Conservation (phyloP, 768 basidiomycete genomes). For the Galerina marginata region DNA sequence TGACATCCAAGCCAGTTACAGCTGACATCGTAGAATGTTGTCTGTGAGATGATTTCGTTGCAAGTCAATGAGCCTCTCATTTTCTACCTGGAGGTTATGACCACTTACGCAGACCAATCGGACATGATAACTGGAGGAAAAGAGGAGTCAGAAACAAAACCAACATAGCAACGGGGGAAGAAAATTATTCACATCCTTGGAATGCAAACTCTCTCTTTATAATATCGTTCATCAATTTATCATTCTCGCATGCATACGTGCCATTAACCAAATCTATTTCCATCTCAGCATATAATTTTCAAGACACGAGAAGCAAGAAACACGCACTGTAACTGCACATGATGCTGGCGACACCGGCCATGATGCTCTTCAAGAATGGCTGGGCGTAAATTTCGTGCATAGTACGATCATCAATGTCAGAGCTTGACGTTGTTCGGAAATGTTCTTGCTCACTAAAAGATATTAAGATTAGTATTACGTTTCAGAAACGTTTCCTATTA, state of each 20-base stretch:
- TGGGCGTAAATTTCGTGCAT: constrained; percentile 77
- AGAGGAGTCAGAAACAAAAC: not conserved
- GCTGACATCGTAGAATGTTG: constrained; percentile 60
- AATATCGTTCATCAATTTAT: constrained; percentile 73
- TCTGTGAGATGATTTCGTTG: not conserved
- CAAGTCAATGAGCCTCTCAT: too few relatives aligned
- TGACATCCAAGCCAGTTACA: constrained; percentile 67
- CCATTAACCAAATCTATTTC: constrained; percentile 65
- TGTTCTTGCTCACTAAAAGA: constrained; percentile 69
- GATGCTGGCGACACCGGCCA: constrained; percentile 73
- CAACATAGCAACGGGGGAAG: not conserved
- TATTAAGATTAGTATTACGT: not conserved
- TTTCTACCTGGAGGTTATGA: not conserved
- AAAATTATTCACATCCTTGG: constrained; percentile 63
- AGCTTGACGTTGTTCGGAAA: constrained; percentile 56
- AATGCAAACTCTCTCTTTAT: constrained; percentile 79
- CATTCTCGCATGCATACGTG: constrained; percentile 78
- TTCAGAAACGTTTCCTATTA: not conserved
- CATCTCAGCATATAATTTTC: not conserved
- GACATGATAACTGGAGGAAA: constrained; percentile 61
- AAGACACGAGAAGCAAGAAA: not conserved
- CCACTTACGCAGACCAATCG: constrained; percentile 68
- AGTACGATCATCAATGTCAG: constrained; percentile 81
- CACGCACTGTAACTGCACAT: constrained; percentile 80
- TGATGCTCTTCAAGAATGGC: constrained; percentile 71